phyloP scores from a whole-genome alignment of 306 rosid genomes.

The Dicorynia guianensis region DNA sequence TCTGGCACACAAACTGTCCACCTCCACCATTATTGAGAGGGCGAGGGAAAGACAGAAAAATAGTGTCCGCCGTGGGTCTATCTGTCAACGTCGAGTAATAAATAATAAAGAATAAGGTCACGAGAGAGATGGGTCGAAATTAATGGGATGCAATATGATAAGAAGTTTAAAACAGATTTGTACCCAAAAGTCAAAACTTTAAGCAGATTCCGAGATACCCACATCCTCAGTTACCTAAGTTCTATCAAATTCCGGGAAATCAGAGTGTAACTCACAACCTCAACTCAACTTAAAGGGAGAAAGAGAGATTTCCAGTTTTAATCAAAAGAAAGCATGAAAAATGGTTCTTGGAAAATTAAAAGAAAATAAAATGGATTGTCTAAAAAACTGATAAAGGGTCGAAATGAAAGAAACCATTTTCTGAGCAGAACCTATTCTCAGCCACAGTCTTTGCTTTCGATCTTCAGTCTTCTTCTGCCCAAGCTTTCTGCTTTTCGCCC shows the following conservation, averaged over 20 bases:
- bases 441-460: constrained; percentile 4
- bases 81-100: constrained; percentile 13
- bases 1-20: background rate
- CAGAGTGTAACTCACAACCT: background rate
- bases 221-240: background rate
- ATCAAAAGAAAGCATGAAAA: constrained; percentile 1
- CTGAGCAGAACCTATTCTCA: constrained; percentile 32
- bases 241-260: background rate
- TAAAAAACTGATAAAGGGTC: background rate
- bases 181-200: background rate
- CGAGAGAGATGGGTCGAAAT: background rate
- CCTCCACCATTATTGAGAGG: background rate
- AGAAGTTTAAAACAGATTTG: background rate
- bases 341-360: background rate
- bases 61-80: constrained; percentile 15
- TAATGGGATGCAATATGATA: background rate
- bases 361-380: background rate
- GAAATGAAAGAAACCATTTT: constrained; percentile 28
- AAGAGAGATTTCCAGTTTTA: background rate
- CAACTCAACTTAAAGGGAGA: background rate
- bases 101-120: background rate
- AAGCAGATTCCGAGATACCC: background rate
- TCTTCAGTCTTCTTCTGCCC: constrained; percentile 25
- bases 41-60: background rate
- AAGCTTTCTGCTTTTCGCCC: background rate